Percentiles rank a stretch among this genome's conserved stretches.
These are phyloP conservation scores for Penicillium samsonianum DNA, from an alignment of 495 filamentous ascomycete species.

Conservation along the genomic window DNA sequence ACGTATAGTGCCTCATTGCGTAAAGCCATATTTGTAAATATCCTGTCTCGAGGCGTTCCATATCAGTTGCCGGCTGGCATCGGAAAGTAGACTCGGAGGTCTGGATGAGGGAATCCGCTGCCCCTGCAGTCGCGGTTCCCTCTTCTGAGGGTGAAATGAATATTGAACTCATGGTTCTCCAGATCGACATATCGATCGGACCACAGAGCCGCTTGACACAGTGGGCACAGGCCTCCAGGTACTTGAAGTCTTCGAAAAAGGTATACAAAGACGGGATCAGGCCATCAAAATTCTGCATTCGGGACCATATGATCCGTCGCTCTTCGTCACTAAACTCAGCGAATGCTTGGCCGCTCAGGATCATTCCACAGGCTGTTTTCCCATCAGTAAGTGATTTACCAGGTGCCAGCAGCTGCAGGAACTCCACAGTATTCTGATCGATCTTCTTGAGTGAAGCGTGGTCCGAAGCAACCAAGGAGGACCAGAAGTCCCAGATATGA, in stretches of 20 bases:
- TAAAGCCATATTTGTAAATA: conserved; percentile 33
- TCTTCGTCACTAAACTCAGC: conserved; percentile 28
- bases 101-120: too few relatives aligned
- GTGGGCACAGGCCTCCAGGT: conserved; percentile 28
- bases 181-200: conserved; percentile 10
- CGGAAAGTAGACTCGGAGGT: conserved; percentile 28
- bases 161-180: conserved; percentile 18
- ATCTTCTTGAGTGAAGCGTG: conserved; percentile 10
- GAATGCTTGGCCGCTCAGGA: conserved; percentile 28
- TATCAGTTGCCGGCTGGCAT: not conserved
- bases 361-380: conserved; percentile 8
- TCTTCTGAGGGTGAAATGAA: too few relatives aligned
- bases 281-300: conserved; percentile 20
- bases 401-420: conserved; percentile 12
- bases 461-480: conserved; percentile 8
- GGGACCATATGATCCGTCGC: conserved; percentile 22
- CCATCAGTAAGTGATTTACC: conserved; percentile 9
- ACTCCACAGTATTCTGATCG: conserved; percentile 11
- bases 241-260: conserved; percentile 41
- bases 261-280: conserved; percentile 37
- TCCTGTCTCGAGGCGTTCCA: conserved; percentile 18
- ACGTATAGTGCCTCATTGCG: conserved; percentile 30
- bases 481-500: conserved; percentile 18
- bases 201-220: conserved; percentile 31
- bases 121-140: too few relatives aligned